These are phyloP conservation scores for Ceratopteris richardii DNA, from an alignment of 75 land plant genomes.

Conservation along the genomic window DNA sequence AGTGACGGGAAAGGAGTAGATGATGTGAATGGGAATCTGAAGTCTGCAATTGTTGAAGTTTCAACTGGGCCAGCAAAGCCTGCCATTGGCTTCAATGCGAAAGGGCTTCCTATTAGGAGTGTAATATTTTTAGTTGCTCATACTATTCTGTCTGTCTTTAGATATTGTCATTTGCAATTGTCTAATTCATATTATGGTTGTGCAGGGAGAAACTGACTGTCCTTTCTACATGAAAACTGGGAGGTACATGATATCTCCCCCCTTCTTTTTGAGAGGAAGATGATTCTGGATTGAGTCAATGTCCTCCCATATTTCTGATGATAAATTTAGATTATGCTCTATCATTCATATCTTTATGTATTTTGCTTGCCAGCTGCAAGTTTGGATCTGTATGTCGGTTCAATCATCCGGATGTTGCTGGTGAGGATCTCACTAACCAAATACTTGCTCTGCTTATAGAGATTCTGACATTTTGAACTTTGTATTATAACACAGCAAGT, in stretches of 20 bases:
- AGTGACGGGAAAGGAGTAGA: neutral
- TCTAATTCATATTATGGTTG: slow-evolving; percentile 6
- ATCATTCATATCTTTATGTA: no score
- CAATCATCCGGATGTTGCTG: slow-evolving; percentile 19
- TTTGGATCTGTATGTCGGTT: slow-evolving; percentile 46
- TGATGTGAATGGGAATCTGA: neutral
- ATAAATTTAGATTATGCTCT: no score
- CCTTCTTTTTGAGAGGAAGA: neutral
- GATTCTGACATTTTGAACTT: no score
- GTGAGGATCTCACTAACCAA: neutral
- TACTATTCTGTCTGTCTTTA: neutral
- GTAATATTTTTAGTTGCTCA: slow-evolving; percentile 26
- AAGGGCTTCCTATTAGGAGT: slow-evolving; percentile 77
- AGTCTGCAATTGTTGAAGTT: neutral
- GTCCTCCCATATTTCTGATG: no score
- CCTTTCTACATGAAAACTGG: slow-evolving; percentile 89
- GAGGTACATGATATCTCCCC: slow-evolving; percentile 33
- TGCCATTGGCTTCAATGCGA: slow-evolving; percentile 52
- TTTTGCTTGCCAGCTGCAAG: slow-evolving; percentile 30
- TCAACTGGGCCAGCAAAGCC: slow-evolving; percentile 20
- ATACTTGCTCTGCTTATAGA: no score
- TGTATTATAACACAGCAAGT: neutral
- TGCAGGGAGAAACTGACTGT: slow-evolving; percentile 81
- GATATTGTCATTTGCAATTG: no score
- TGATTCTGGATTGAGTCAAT: neutral